A percentile compares a stretch with the other conserved stretches of the same genome.
Evolutionary conservation across 2,329 filamentous ascomycete genomes (phyloP).

Genomic region (Sporothrix phasma): DNA sequence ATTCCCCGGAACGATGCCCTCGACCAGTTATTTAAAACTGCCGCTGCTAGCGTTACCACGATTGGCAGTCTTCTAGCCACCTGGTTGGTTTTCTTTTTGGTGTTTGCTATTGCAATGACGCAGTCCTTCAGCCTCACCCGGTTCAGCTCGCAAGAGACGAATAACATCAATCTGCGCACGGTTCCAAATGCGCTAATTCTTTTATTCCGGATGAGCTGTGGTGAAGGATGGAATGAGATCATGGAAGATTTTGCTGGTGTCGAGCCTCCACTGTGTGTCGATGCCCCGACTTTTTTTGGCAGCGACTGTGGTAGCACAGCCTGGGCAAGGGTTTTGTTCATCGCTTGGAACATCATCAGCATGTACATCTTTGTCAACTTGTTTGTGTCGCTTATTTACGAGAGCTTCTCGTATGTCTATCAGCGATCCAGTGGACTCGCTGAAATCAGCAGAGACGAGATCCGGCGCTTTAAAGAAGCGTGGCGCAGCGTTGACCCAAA

Average conservation of each 20-base stretch:
- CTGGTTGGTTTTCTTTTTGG: constrained; percentile 93
- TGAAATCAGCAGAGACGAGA: constrained; percentile 83
- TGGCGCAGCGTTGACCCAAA: constrained; percentile 93
- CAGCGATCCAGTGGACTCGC: constrained; percentile 90
- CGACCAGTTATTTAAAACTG: constrained; percentile 97
- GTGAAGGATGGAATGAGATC: constrained; percentile 91
- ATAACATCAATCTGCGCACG: constrained; percentile 83
- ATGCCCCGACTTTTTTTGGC: constrained; percentile 60
- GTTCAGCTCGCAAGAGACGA: constrained; percentile 62
- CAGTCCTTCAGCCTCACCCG: constrained; percentile 92
- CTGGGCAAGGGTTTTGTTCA: constrained; percentile 85
- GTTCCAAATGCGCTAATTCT: constrained; percentile 91
- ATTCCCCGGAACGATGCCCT: constrained; percentile 95
- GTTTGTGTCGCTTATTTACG: constrained; percentile 97
- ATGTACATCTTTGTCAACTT: constrained; percentile 99
- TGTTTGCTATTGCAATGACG: constrained; percentile 92
- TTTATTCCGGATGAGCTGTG: constrained; percentile 84
- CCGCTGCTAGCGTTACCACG: constrained; percentile 79
- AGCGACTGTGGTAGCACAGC: constrained; percentile 87
- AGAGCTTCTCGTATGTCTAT: constrained; percentile 99
- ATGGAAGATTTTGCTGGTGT: constrained; percentile 93
- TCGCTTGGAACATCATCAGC: constrained; percentile 97
- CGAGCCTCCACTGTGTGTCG: constrained; percentile 69
- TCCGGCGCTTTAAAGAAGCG: constrained; percentile 93
- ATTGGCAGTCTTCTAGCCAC: constrained; percentile 90